A percentile compares a stretch with the other conserved stretches of the same genome.
phyloP scores from a whole-genome alignment of 2,329 filamentous ascomycete species.

The Arthrobotrys sphaeroides region DNA sequence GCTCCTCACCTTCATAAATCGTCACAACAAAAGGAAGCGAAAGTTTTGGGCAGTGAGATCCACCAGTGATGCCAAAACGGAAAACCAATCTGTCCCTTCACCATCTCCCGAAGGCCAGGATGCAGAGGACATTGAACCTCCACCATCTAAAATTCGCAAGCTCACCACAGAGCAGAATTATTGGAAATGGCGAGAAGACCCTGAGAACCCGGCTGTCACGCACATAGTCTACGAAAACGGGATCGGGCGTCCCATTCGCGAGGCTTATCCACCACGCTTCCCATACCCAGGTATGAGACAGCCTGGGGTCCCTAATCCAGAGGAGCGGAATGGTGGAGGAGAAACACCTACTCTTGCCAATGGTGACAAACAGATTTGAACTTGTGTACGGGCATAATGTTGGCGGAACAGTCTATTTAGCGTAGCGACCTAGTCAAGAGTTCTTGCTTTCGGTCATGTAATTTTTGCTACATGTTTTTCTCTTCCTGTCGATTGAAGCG shows the following conservation, averaged over 20 bases:
- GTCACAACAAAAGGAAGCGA: neutral
- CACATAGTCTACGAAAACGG: conserved; percentile 4
- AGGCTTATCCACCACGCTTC: neutral
- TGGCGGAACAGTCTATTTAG: no score
- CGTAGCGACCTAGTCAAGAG: no score
- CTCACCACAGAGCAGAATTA: neutral
- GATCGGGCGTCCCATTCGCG: neutral
- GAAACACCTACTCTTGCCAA: neutral
- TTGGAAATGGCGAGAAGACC: conserved; percentile 24
- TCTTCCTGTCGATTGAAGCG: no score
- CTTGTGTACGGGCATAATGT: no score
- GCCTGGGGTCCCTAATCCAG: neutral
- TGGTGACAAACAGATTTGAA: no score
- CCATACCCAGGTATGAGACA: neutral
- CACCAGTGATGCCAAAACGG: neutral
- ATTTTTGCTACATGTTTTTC: no score
- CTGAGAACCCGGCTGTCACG: conserved; percentile 20
- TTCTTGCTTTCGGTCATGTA: no score
- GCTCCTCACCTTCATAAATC: neutral
- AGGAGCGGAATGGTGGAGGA: neutral
- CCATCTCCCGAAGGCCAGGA: neutral
- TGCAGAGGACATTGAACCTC: neutral
- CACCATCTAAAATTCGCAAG: neutral
- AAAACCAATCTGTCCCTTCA: neutral
- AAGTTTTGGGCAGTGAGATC: neutral